Evolutionary conservation across 768 basidiomycete genomes (phyloP).

Genomic region (Mycena albidolilacea): DNA sequence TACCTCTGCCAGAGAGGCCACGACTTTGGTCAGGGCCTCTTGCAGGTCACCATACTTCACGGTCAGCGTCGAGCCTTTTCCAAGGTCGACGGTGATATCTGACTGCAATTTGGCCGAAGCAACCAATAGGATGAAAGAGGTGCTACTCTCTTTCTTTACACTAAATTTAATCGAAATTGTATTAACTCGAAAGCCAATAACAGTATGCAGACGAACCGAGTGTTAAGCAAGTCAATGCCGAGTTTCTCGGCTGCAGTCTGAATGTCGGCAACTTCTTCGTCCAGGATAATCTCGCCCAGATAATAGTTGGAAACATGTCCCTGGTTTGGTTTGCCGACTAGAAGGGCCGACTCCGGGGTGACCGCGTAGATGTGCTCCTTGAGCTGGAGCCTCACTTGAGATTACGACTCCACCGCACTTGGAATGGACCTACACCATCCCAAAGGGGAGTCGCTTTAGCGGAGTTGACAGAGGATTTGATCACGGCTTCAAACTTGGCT

Average conservation of each 20-base stretch:
- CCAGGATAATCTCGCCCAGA: constrained; percentile 78
- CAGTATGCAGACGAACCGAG: constrained; percentile 64
- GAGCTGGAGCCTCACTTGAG: constrained; percentile 58
- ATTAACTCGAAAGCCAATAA: not conserved
- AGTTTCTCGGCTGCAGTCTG: constrained; percentile 84
- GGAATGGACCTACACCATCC: constrained; percentile 62
- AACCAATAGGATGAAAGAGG: constrained; percentile 78
- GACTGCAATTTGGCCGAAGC: constrained; percentile 73
- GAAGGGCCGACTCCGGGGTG: constrained; percentile 75
- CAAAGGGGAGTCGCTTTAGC: constrained; percentile 72
- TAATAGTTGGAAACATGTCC: constrained; percentile 93
- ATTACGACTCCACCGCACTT: not conserved
- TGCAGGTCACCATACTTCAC: constrained; percentile 86
- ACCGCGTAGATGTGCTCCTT: constrained; percentile 82
- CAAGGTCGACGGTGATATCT: constrained; percentile 59
- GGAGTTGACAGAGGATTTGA: constrained; percentile 73
- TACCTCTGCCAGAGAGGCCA: constrained; percentile 74
- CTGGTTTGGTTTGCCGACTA: constrained; percentile 83
- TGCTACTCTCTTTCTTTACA: constrained; percentile 76
- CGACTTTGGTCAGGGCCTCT: constrained; percentile 66
- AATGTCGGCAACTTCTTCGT: constrained; percentile 83
- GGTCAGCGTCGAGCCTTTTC: constrained; percentile 63
- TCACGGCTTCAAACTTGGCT: constrained; percentile 74
- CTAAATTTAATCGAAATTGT: constrained; percentile 52
- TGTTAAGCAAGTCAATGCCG: constrained; percentile 85